phyloP scores from a whole-genome alignment of 176 grass and related monocot genomes.

The Aechmea fasciata region DNA sequence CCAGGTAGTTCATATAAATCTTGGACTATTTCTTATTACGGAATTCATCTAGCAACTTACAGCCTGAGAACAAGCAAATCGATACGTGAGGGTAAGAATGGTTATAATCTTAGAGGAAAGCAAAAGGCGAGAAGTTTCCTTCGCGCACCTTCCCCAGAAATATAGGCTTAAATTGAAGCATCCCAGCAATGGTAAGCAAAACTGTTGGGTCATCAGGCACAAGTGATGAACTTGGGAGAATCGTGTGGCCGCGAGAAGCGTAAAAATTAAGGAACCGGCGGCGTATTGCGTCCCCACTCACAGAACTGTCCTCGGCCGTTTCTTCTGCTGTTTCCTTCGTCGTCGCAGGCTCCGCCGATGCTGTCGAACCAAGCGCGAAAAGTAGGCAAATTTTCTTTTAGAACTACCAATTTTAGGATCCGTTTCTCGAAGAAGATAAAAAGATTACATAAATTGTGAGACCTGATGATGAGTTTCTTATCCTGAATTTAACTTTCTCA shows the following conservation, averaged over 20 bases:
- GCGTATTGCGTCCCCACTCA: constrained; percentile 64
- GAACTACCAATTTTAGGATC: not conserved
- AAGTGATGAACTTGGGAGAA: constrained; percentile 80
- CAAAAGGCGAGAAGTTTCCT: not conserved
- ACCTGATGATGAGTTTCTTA: constrained; percentile 44
- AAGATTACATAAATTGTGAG: not conserved
- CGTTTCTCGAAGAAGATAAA: not conserved
- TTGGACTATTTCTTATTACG: no score
- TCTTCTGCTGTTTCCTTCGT: constrained; percentile 25
- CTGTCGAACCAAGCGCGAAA: not conserved
- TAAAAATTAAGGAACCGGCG: constrained; percentile 79
- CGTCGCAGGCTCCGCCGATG: constrained; percentile 25
- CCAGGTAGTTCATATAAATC: no score
- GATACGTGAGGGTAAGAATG: no score
- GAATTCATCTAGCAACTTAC: no score
- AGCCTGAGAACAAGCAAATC: no score
- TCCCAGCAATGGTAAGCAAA: constrained; percentile 88
- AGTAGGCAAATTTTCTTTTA: not conserved
- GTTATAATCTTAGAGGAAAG: no score
- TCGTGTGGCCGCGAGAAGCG: constrained; percentile 66
- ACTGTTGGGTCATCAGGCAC: constrained; percentile 89
- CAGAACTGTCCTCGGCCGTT: constrained; percentile 8
- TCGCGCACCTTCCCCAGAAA: constrained; percentile 79
- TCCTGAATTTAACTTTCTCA: not conserved
- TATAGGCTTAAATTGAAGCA: constrained; percentile 99